Evolutionary conservation across 768 basidiomycete species (phyloP), one percentile per base, ranked within the genome.

Genomic region (Termitomyces sp.): DNA sequence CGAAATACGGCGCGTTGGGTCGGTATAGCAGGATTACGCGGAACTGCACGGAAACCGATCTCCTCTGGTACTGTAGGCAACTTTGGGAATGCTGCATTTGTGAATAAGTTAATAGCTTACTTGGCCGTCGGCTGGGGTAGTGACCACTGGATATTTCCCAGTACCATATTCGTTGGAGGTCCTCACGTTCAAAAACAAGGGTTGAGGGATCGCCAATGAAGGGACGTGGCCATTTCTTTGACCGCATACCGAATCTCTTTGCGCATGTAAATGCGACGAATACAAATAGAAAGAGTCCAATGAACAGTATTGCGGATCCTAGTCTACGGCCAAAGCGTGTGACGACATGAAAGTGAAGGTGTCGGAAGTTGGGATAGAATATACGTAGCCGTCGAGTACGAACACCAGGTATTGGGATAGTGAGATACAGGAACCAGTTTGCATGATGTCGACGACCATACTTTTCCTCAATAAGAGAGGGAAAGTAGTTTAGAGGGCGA

Each of bases 81-180:
- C 59, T 61, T 46, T 57, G 53, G 60, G 51, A 51, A 51, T n/a
- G 60, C 60, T 46, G 38, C 20, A 31, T 12, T 29, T 32, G 45
- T 29, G n/a, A 45, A 46, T n/a, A 12, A 31, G 25, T 12, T 17
- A 43, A 37, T 14, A 58, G 81, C 91, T 70, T 74, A 94, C 95
- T 83, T 67, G 81, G 80, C 60, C 84, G 81, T 57, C 84, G 81
- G 74, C 92, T 95, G 9, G 96, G 96, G 78, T 94, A 94, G 75
- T 97, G 95, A 1, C 97, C 97, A 64, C 92, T 92, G 37, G 86
- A 78, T 60, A 98, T 83, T 75, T 99, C 96, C 95, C 95, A 98
- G 62, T 87, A 80, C 96, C 96, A 98, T 73, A 99, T 92, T 60
- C 88, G 82, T 68, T 90, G 91, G 46, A 97, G 71, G 69, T 98